These are phyloP conservation scores for Dichomitus squalens DNA, from an alignment of 1,284 basidiomycete species.

Conservation along the genomic window DNA sequence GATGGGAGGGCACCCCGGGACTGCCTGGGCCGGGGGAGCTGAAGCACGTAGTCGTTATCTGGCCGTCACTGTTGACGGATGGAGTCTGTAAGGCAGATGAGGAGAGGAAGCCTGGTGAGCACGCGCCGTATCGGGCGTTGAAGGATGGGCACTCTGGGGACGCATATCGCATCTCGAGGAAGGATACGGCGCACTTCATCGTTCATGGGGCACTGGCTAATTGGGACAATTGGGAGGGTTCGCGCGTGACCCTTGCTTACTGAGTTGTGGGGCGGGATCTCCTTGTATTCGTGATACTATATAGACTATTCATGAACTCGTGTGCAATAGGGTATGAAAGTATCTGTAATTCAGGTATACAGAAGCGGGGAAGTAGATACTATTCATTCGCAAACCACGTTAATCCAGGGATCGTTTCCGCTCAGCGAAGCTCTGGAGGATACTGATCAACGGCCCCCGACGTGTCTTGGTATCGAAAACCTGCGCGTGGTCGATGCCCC, in stretches of 20 bases:
- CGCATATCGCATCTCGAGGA: conserved; percentile 58
- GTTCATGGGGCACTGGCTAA: conserved; percentile 46
- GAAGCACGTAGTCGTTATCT: conserved; percentile 50
- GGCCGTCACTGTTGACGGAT: conserved; percentile 59
- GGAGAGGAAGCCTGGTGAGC: conserved; percentile 22
- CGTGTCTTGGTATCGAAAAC: conserved; percentile 49
- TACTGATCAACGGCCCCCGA: conserved; percentile 41
- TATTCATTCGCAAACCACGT: too few species aligned
- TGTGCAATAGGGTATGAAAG: too few species aligned
- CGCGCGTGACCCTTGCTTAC: conserved; percentile 42
- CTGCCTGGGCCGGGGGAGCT: conserved; percentile 44
- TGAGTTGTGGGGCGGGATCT: conserved; percentile 9
- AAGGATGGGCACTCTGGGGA: conserved; percentile 39
- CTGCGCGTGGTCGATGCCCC: conserved; percentile 55
- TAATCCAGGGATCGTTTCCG: neutral
- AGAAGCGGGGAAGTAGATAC: too few species aligned
- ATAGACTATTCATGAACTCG: neutral
- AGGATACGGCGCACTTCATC: conserved; percentile 69
- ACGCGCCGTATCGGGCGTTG: conserved; percentile 38
- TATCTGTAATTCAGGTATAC: too few species aligned
- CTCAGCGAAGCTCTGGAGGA: conserved; percentile 23
- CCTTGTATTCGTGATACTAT: neutral
- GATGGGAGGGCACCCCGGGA: conserved; percentile 43
- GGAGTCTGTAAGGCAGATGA: conserved; percentile 55
- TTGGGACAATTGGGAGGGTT: conserved; percentile 57